Evolutionary conservation across 2,329 filamentous ascomycete genomes (phyloP).

Genomic region (Alternaria brassicicola): DNA sequence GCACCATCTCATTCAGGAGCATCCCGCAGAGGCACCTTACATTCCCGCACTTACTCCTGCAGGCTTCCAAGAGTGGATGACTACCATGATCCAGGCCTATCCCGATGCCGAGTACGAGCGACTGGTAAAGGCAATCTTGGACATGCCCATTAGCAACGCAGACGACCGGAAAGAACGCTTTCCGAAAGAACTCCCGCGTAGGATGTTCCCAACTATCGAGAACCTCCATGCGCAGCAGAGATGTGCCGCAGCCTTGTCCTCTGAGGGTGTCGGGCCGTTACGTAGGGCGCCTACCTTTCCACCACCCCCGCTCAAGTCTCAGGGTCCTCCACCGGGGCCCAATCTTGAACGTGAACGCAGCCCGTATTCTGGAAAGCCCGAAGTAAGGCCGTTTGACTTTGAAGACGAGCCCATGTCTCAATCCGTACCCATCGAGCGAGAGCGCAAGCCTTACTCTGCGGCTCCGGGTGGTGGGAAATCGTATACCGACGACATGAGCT

Average conservation of each 20-base stretch:
- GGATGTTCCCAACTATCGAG: slow-evolving; percentile 68
- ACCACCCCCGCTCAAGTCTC: slow-evolving; percentile 42
- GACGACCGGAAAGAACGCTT: slow-evolving; percentile 72
- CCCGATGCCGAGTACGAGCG: slow-evolving; percentile 77
- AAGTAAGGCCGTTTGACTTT: slow-evolving; percentile 38
- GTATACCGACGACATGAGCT: slow-evolving; percentile 51
- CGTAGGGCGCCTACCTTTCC: slow-evolving; percentile 45
- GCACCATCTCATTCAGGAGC: slow-evolving; percentile 56
- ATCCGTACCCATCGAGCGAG: slow-evolving; percentile 65
- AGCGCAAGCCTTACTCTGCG: slow-evolving; percentile 68
- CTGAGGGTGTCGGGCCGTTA: slow-evolving; percentile 51
- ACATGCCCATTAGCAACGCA: slow-evolving; percentile 72
- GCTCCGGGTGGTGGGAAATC: slow-evolving; percentile 65
- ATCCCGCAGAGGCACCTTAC: slow-evolving; percentile 49
- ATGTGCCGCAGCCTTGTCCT: slow-evolving; percentile 65
- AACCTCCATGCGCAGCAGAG: slow-evolving; percentile 65
- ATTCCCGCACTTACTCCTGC: slow-evolving; percentile 55
- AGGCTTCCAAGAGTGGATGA: slow-evolving; percentile 68
- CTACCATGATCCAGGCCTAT: slow-evolving; percentile 73
- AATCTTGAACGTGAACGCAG: slow-evolving; percentile 44
- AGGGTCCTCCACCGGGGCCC: slow-evolving; percentile 17
- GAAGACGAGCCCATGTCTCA: slow-evolving; percentile 46
- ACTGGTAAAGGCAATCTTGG: slow-evolving; percentile 69
- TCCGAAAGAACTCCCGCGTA: slow-evolving; percentile 77
- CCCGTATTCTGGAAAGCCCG: slow-evolving; percentile 40